Conservation (phyloP, 768 basidiomycete species). For the Galerina sulciceps region DNA sequence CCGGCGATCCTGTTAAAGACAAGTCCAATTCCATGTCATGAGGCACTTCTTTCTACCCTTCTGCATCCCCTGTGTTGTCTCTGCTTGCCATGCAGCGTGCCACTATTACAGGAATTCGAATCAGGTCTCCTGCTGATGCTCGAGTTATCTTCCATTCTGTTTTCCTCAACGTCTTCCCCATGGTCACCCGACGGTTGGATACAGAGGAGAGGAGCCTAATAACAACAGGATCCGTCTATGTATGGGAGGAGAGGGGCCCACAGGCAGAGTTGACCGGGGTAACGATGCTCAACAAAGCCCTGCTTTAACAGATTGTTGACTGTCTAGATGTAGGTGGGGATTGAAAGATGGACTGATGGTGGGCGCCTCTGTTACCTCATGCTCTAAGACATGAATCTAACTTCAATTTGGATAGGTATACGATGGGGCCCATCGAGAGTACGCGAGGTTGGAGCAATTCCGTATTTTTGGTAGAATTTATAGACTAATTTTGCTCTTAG, state of each 20-base stretch:
- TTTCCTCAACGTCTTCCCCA: conserved; percentile 65
- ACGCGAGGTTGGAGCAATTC: conserved; percentile 56
- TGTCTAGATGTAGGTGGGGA: conserved; percentile 57
- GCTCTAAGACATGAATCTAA: neutral
- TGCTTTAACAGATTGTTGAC: neutral
- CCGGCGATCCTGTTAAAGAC: conserved; percentile 36
- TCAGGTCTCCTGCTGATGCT: conserved; percentile 56
- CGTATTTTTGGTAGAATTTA: conserved; percentile 5
- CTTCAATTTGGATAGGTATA: conserved; percentile 40
- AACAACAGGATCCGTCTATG: conserved; percentile 76
- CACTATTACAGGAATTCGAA: conserved; percentile 54
- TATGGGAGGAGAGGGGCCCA: conserved; percentile 84
- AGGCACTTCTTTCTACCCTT: conserved; percentile 22
- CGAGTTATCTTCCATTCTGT: conserved; percentile 78
- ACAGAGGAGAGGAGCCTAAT: conserved; percentile 76
- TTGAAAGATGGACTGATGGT: conserved; percentile 85
- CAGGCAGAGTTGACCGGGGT: conserved; percentile 76
- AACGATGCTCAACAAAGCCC: conserved; percentile 24
- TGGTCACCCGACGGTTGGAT: conserved; percentile 78
- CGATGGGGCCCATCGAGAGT: conserved; percentile 85
- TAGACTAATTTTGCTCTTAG: conserved; percentile 35
- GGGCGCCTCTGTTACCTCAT: conserved; percentile 15
- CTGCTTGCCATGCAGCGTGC: conserved; percentile 48
- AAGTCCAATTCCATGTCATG: conserved; percentile 27
- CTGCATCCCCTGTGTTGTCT: conserved; percentile 17